Evolutionary conservation across 192 early-diverging fungal species (phyloP), one percentile per base, ranked within the genome.

Genomic region (Rhizoclosmatium globosum): DNA sequence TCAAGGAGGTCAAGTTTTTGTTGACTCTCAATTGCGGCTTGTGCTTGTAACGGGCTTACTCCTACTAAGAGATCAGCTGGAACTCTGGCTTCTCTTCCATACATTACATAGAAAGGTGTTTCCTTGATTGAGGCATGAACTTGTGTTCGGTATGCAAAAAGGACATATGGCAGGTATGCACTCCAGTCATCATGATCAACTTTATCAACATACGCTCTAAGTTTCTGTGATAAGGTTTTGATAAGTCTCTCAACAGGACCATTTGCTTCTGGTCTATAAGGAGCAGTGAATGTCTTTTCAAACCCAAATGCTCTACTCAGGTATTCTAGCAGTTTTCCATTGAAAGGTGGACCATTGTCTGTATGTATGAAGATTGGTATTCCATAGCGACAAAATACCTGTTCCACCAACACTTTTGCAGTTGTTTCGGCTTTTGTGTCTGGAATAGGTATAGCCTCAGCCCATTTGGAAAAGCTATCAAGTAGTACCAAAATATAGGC

Each of bases 311-410:
- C 23, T n/a, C 9, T 41, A 23, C 62, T 31, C 7, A 64, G 21
- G 11, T 64, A 6, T 41, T 23, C 23, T 23, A 64, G 7, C 62
- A 64, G 23, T 23, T 64, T n/a, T 7, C 23, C 39, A 23, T n/a
- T 23, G 23, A 64, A 64, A 23, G 62, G 62, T 6, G n/a, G 62
- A 11, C 46, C 71, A 23, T 72, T 46, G 39, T 72, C 71, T 11
- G 71, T 57, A 39, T 72, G 71, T 21, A 72, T 4, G 17, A 50
- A 23, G 13, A 72, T 19, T 31, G 71, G 71, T 4, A 58, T 58
- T 23, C 71, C 71, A 58, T 7, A 21, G n/a, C 48, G 45, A 23
- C 47, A 72, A 13, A 72, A 58, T 3, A 13, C n/a, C 6, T 72
- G 47, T 58, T 72, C 50, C 4, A 72, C 71, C 38, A 72, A 11